Evolutionary conservation across 2,329 filamentous ascomycete genomes (phyloP), one percentile per base, ranked within the genome.

Genomic region (Coccinonectria pachysandricola): DNA sequence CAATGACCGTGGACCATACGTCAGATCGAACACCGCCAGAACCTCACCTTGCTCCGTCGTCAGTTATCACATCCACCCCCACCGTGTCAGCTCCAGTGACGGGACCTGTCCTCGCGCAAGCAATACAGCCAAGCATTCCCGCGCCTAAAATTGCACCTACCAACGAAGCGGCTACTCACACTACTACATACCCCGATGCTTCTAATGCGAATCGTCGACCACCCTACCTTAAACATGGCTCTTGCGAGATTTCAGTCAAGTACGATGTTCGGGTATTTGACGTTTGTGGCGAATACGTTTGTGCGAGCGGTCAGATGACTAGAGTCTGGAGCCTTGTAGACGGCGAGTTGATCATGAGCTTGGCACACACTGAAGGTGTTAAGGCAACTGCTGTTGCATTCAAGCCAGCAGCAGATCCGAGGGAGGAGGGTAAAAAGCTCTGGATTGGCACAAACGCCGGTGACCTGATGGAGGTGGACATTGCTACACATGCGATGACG

Each of bases 391-490:
- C 86, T 2, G 62, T 95, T 5, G 71, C 75, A 0, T 98, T 98
- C 57, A 92, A 93, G 49, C 86, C 88, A 3, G 80, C 79, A 1
- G 63, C 68, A 3, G 73, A 80, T 37, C 70, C 88, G 1, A 73
- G 84, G 32, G 75, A 87, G 23, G 88, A 96, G 54, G 88, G 86
- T 5, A 69, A 71, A 28, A 69, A 76, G 9, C 43, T 98, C 13
- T 98, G 91, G 91, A 71, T 96, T 16, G 91, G 91, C 6, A 95
- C 80, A 21, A 93, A 80, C 40, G 65, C 74, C 6, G 91, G 91
- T 24, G 91, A 98, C 37, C 64, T 98, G 19, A 74, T 87, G 49
- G 91, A 98, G 56, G 70, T 93, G 22, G 87, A 98, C 50, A 72
- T 96, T 28, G 60, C 65, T 3, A 77, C 75, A 1, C 78, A 87